These are phyloP conservation scores for Huntiella savannae DNA, from an alignment of 2,329 filamentous ascomycete genomes.

Conservation along the genomic window DNA sequence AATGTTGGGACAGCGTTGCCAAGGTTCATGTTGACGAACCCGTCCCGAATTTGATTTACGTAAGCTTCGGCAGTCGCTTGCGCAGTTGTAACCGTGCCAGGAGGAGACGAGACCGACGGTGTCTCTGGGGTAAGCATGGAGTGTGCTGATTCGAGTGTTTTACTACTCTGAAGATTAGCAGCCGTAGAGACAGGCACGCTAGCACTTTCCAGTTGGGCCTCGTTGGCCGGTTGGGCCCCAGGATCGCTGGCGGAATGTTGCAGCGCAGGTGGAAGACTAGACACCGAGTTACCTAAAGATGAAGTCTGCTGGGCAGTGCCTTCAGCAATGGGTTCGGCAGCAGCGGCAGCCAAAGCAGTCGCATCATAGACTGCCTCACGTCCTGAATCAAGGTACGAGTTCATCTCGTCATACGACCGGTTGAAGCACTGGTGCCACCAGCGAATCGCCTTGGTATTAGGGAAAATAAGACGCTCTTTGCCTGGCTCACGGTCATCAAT, in stretches of 20 bases:
- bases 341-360: background rate
- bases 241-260: conserved; percentile 15
- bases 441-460: conserved; percentile 54
- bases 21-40: conserved; percentile 28
- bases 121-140: conserved; percentile 25
- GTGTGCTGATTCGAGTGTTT: conserved; percentile 34
- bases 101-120: background rate
- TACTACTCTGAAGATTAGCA: conserved; percentile 1
- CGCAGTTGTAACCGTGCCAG: background rate
- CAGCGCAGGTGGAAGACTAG: conserved; percentile 14
- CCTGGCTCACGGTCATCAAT: conserved; percentile 65
- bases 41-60: conserved; percentile 22
- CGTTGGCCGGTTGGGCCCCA: conserved; percentile 5
- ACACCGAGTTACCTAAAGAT: background rate
- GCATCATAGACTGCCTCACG: background rate
- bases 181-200: background rate
- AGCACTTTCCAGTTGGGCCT: no score
- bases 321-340: background rate
- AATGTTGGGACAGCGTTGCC: conserved; percentile 24
- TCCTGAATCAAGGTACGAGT: conserved; percentile 37
- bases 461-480: conserved; percentile 69
- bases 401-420: conserved; percentile 82
- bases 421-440: conserved; percentile 92
- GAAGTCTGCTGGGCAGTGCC: background rate
- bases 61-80: background rate